These are phyloP conservation scores for Lactarius tabidus DNA, from an alignment of 768 basidiomycete species.

Conservation along the genomic window DNA sequence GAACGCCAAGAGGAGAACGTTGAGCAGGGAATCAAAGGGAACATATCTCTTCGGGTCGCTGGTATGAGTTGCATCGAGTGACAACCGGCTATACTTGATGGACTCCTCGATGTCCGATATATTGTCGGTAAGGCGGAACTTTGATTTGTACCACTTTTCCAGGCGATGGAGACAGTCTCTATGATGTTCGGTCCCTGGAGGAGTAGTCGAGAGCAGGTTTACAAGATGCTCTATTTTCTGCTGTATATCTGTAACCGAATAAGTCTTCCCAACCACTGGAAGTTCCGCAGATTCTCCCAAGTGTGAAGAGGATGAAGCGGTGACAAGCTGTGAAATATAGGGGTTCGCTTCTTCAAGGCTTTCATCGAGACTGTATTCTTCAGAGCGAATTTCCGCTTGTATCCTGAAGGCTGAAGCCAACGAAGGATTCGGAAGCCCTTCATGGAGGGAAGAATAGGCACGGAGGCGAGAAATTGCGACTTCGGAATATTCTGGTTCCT, in stretches of 20 bases:
- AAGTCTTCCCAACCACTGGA: background rate
- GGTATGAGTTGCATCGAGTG: too few species aligned
- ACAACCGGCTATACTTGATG: too few species aligned
- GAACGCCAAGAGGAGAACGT: too few species aligned
- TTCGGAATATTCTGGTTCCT: conserved; percentile 4
- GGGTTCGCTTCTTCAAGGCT: background rate
- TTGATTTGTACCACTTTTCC: background rate
- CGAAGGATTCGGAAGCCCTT: background rate
- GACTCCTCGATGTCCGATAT: too few species aligned
- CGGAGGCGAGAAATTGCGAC: background rate
- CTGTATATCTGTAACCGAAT: background rate
- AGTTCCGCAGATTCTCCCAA: too few species aligned
- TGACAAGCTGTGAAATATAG: background rate
- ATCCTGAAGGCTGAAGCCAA: background rate
- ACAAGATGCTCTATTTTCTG: conserved; percentile 3
- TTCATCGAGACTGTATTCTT: background rate
- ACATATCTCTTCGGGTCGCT: too few species aligned
- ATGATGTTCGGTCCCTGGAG: background rate
- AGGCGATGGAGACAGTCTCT: background rate
- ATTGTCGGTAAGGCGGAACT: conserved; percentile 1
- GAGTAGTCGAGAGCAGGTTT: background rate
- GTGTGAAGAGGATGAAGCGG: background rate
- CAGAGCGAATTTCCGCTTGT: background rate
- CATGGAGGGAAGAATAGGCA: too few species aligned
- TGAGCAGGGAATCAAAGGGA: too few species aligned